Evolutionary conservation across 106 monocot genomes (phyloP).

Genomic region (Platanthera guangdongensis): DNA sequence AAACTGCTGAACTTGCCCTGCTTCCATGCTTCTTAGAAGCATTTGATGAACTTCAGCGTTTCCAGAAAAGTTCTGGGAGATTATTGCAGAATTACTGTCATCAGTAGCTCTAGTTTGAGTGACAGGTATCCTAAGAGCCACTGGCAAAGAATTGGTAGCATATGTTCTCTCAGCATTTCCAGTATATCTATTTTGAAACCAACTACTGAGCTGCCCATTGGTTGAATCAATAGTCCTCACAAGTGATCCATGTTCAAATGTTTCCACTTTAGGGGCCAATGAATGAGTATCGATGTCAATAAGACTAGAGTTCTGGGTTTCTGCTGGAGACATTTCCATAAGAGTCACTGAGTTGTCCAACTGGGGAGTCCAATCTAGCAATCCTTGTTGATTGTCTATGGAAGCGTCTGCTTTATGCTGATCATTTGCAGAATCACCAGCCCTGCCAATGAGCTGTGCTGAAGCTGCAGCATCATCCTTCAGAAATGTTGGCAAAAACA

Average conservation of each 20-base stretch:
- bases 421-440: slow-evolving; percentile 7
- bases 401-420: slow-evolving; percentile 22
- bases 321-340: slow-evolving; percentile 41
- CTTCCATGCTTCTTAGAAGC: slow-evolving; percentile 49
- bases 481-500: slow-evolving; percentile 31
- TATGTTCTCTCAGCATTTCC: slow-evolving; percentile 11
- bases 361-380: neutral
- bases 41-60: slow-evolving; percentile 49
- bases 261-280: slow-evolving; percentile 12
- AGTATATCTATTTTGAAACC: slow-evolving; percentile 11
- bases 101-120: slow-evolving; percentile 15
- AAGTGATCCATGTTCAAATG: slow-evolving; percentile 10
- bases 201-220: slow-evolving; percentile 2
- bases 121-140: slow-evolving; percentile 9
- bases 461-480: slow-evolving; percentile 22
- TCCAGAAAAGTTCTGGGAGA: slow-evolving; percentile 16
- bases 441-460: slow-evolving; percentile 16
- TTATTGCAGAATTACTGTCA: slow-evolving; percentile 4
- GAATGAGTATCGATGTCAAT: slow-evolving; percentile 14
- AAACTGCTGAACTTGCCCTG: slow-evolving; percentile 50
- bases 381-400: slow-evolving; percentile 8
- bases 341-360: slow-evolving; percentile 12
- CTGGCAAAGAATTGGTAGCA: slow-evolving; percentile 6
- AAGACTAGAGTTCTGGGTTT: slow-evolving; percentile 11
- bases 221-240: slow-evolving; percentile 15